These are phyloP conservation scores for Neurospora tetraspora DNA, from an alignment of 495 filamentous ascomycete genomes.

Conservation along the genomic window DNA sequence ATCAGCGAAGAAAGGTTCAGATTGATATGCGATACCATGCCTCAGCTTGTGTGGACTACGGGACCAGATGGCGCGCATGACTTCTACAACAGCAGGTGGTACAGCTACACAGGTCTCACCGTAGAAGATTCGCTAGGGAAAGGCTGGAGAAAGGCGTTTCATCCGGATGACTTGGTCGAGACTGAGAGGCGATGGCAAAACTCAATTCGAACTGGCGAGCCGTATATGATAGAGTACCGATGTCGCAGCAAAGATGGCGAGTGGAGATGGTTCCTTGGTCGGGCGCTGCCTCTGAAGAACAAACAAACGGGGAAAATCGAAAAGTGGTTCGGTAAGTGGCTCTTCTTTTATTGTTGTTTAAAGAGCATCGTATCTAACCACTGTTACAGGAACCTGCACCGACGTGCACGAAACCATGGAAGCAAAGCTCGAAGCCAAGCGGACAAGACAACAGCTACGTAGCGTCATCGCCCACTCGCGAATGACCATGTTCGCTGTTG, in stretches of 20 bases:
- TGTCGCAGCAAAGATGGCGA: constrained; percentile 49
- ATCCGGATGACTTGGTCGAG: constrained; percentile 47
- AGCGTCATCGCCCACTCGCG: constrained; percentile 58
- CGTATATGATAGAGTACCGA: constrained; percentile 58
- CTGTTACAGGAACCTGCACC: constrained; percentile 41
- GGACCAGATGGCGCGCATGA: constrained; percentile 49
- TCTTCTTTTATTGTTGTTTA: neutral
- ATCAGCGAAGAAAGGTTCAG: constrained; percentile 60
- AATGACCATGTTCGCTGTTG: constrained; percentile 59
- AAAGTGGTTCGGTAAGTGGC: constrained; percentile 55
- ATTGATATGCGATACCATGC: constrained; percentile 60
- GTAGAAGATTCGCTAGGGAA: constrained; percentile 36
- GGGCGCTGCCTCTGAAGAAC: constrained; percentile 52
- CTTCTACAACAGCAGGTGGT: constrained; percentile 61
- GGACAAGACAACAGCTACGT: constrained; percentile 50
- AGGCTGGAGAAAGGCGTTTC: constrained; percentile 34
- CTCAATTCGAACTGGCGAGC: constrained; percentile 51
- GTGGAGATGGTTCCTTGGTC: constrained; percentile 63
- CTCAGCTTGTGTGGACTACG: constrained; percentile 59
- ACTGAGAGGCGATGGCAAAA: constrained; percentile 43
- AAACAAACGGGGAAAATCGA: constrained; percentile 50
- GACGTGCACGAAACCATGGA: constrained; percentile 57
- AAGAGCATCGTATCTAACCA: neutral
- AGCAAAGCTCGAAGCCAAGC: constrained; percentile 46
- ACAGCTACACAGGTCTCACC: constrained; percentile 57